Base-by-base conservation (phyloP, 2,329 filamentous ascomycete genomes). In the Ophiosphaerella korrae region DNA sequence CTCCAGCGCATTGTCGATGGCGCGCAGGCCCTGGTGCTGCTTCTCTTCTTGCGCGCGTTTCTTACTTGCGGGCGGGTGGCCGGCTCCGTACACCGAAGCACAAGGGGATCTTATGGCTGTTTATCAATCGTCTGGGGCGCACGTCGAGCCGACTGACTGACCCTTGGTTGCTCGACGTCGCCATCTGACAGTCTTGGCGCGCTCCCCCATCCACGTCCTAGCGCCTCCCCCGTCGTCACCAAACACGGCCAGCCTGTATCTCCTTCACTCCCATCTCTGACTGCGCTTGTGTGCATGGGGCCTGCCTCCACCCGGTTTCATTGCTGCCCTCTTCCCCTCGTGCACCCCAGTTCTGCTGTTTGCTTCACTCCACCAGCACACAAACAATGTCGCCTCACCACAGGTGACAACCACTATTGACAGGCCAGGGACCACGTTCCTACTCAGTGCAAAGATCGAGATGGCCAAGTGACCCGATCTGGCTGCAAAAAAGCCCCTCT, bases 1-100 rank as follows among this genome's bases (percentile, higher is more conserved):
- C 55, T 66, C 54, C 55, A 57, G 60, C 55, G 60, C 66, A 67
- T 21, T 69, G 47, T 46, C 67, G 66, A 60, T 54, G 60, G 55
- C 48, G 59, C 59, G 63, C 65, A 62, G 13, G 59, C 54, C 7
- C 26, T 38, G 13, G n/a, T 13, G 34, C 16, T 13, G 40, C 11
- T 23, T 11, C 26, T 14, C 14, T 34, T 7, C 8, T n/a, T 31
- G 31, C 9, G 29, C 26, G 5, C 23, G 39, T 11, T 7, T 29
- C 7, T 24, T 29, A 18, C 24, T 42, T 11, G 7, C 14, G 16
- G 34, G 26, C 14, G 40, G 26, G 8, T 42, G 40, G 26, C 26
- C 26, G 11, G 11, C 7, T 8, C 11, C 7, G 26, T 29, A 29
- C 26, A 29, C 26, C 26, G 11, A 29, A 29, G 26, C 11, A 29